Evolutionary conservation across 768 basidiomycete genomes (phyloP).

Genomic region (Mycena filopes): DNA sequence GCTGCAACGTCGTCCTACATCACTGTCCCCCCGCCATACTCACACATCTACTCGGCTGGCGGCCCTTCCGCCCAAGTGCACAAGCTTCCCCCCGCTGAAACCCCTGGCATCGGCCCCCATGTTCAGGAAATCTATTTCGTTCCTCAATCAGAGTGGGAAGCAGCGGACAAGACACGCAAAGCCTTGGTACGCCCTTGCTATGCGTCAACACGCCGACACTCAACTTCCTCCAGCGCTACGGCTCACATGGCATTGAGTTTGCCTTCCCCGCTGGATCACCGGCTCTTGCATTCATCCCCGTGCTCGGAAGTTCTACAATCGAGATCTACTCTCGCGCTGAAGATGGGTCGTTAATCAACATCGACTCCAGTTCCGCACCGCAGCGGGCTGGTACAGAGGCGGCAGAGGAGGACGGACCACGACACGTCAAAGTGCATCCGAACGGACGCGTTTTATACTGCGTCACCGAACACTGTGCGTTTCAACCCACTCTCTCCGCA

Average conservation of each 20-base stretch:
- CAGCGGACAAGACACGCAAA: conserved; percentile 60
- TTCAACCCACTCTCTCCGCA: not conserved
- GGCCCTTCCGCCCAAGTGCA: conserved; percentile 65
- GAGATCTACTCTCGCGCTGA: conserved; percentile 53
- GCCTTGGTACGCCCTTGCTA: conserved; percentile 51
- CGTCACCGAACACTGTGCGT: conserved; percentile 63
- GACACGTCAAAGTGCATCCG: conserved; percentile 64
- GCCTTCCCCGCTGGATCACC: conserved; percentile 38
- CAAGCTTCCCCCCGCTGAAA: conserved; percentile 40
- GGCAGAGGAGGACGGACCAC: conserved; percentile 55
- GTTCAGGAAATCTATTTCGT: conserved; percentile 61
- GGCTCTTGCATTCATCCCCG: conserved; percentile 58
- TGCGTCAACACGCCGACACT: not conserved
- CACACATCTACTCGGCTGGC: conserved; percentile 59
- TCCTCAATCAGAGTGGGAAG: conserved; percentile 50
- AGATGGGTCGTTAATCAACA: conserved; percentile 48
- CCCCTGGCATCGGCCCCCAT: conserved; percentile 55
- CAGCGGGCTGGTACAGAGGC: conserved; percentile 39
- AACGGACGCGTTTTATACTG: conserved; percentile 62
- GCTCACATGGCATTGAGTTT: conserved; percentile 64
- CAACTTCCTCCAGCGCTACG: conserved; percentile 50
- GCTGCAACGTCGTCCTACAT: conserved; percentile 68
- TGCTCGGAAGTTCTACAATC: conserved; percentile 59
- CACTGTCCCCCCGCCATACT: conserved; percentile 57
- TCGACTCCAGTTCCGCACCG: conserved; percentile 52